Percentiles rank a stretch among this genome's conserved stretches.
phyloP scores from a whole-genome alignment of 2,329 filamentous ascomycete species.

The Claviceps pazoutovae region DNA sequence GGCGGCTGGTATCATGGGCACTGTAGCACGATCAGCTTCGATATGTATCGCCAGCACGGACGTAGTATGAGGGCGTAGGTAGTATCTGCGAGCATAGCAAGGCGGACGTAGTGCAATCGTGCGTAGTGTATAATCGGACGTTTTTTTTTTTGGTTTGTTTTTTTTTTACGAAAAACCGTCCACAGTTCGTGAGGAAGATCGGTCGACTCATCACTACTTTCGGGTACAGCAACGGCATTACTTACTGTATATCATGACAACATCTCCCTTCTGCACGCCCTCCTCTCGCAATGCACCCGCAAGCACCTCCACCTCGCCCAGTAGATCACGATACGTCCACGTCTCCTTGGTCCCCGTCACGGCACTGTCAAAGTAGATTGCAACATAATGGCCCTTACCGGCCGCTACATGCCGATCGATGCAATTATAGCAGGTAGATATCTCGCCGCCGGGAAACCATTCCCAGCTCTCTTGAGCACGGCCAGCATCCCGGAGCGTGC shows the following conservation, averaged over 20 bases:
- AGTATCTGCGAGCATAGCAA: no score
- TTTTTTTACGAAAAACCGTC: no score
- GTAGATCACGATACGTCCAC: constrained; percentile 61
- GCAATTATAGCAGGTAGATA: constrained; percentile 87
- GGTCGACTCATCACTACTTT: no score
- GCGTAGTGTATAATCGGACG: no score
- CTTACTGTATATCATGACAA: constrained; percentile 79
- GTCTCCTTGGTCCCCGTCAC: constrained; percentile 60
- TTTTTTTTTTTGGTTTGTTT: no score
- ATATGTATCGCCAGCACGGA: no score
- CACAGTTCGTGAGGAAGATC: background rate
- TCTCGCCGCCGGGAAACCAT: constrained; percentile 82
- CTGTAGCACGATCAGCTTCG: constrained; percentile 23
- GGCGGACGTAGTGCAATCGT: no score
- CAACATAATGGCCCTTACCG: constrained; percentile 58
- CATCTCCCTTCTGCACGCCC: constrained; percentile 70
- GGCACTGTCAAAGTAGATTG: constrained; percentile 79
- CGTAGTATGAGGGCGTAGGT: no score
- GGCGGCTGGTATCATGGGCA: constrained; percentile 91
- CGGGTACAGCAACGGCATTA: background rate
- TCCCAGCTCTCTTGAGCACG: constrained; percentile 63
- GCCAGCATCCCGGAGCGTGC: constrained; percentile 47
- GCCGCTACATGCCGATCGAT: constrained; percentile 75
- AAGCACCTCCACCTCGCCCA: constrained; percentile 67
- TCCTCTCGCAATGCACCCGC: constrained; percentile 73